Conservation (phyloP, 176 grass and related monocot species). For the Eragrostis nindensis region DNA sequence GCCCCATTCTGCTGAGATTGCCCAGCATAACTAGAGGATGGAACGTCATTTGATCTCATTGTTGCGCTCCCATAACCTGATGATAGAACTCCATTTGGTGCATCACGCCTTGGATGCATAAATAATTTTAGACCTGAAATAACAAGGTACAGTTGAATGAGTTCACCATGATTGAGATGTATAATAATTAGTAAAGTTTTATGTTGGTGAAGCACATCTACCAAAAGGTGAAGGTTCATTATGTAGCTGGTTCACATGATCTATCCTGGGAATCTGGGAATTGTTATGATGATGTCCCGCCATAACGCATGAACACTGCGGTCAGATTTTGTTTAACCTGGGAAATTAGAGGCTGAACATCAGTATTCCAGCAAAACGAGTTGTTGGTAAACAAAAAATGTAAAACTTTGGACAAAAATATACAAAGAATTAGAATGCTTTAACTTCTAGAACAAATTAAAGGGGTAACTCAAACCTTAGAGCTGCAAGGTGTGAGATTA, state of each 20-base stretch:
- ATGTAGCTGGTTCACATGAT: slow-evolving; percentile 42
- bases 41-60: slow-evolving; percentile 46
- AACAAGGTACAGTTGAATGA: slow-evolving; percentile 31
- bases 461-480: slow-evolving; percentile 39
- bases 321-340: slow-evolving; percentile 40
- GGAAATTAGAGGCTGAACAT: slow-evolving; percentile 17
- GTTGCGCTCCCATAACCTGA: slow-evolving; percentile 30
- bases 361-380: slow-evolving; percentile 33
- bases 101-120: slow-evolving; percentile 53
- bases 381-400: slow-evolving; percentile 1
- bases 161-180: slow-evolving; percentile 14
- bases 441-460: slow-evolving; percentile 27
- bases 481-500: slow-evolving; percentile 16
- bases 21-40: slow-evolving; percentile 36
- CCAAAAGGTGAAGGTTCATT: slow-evolving; percentile 55
- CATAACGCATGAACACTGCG: slow-evolving; percentile 41
- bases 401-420: neutral
- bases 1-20: slow-evolving; percentile 48
- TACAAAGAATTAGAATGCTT: slow-evolving; percentile 17
- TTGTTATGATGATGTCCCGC: slow-evolving; percentile 53
- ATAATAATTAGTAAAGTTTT: neutral
- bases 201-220: slow-evolving; percentile 33
- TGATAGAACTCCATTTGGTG: slow-evolving; percentile 28
- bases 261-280: slow-evolving; percentile 45
- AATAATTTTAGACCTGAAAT: slow-evolving; percentile 55